Evolutionary conservation across 768 basidiomycete species (phyloP).

Genomic region (Galerina sulciceps): DNA sequence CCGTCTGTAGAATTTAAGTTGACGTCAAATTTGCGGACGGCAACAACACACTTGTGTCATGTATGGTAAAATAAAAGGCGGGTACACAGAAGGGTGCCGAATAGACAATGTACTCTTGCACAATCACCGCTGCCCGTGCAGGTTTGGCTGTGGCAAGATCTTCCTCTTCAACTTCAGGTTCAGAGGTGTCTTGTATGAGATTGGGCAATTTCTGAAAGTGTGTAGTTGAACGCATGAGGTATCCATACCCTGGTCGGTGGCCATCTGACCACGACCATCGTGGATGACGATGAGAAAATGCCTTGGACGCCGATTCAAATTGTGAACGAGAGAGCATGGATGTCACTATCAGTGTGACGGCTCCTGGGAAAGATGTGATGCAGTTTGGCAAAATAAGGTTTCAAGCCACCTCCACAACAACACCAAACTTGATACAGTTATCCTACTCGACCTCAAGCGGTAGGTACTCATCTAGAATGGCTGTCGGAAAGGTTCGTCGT

Average conservation of each 20-base stretch:
- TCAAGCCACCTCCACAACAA: constrained; percentile 56
- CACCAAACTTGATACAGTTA: constrained; percentile 45
- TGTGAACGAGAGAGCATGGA: constrained; percentile 58
- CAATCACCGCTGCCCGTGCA: constrained; percentile 36
- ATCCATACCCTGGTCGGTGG: constrained; percentile 30
- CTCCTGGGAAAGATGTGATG: constrained; percentile 51
- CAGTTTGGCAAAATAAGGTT: constrained; percentile 62
- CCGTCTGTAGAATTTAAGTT: constrained; percentile 55
- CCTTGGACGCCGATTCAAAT: constrained; percentile 65
- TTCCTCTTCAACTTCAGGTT: constrained; percentile 27
- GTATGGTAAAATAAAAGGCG: constrained; percentile 79
- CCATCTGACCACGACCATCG: constrained; percentile 42
- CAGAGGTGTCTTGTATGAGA: background rate
- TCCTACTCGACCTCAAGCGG: constrained; percentile 44
- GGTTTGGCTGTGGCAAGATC: constrained; percentile 41
- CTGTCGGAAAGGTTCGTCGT: constrained; percentile 81
- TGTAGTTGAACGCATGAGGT: constrained; percentile 29
- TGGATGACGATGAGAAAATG: constrained; percentile 39
- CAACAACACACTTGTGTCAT: constrained; percentile 64
- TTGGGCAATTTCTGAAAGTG: constrained; percentile 9
- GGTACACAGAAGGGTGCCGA: constrained; percentile 84
- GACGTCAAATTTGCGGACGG: constrained; percentile 1
- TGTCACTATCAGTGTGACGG: constrained; percentile 25
- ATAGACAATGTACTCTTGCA: constrained; percentile 71
- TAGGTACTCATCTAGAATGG: constrained; percentile 62